These are phyloP conservation scores for Teratosphaeria viscida DNA, from an alignment of 2,329 filamentous ascomycete genomes.

Conservation along the genomic window DNA sequence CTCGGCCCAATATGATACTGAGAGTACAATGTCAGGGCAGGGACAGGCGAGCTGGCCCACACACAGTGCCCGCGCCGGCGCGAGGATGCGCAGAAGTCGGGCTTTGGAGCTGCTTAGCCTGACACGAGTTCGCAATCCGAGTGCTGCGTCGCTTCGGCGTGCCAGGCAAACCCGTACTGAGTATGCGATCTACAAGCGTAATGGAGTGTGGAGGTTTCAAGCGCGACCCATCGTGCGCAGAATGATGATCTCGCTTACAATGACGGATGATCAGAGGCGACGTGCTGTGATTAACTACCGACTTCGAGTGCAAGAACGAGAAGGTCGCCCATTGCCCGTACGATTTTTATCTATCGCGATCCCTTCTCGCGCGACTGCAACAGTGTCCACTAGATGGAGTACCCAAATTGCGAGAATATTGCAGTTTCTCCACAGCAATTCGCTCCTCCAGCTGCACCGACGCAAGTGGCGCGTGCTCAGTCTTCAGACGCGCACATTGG, in stretches of 20 bases:
- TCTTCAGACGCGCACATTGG: background rate
- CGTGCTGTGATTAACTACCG: background rate
- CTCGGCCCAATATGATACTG: background rate
- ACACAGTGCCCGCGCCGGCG: background rate
- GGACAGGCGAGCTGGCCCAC: background rate
- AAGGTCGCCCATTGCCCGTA: background rate
- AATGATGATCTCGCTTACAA: background rate
- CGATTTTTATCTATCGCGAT: background rate
- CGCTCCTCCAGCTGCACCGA: background rate
- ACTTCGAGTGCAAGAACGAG: background rate
- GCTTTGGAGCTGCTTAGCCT: background rate
- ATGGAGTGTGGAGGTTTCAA: background rate
- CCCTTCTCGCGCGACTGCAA: background rate
- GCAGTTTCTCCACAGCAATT: background rate
- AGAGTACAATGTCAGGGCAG: background rate
- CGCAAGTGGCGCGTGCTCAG: background rate
- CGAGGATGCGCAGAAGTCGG: background rate
- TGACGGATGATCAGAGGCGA: background rate
- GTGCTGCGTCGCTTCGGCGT: background rate
- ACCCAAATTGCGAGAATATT: background rate
- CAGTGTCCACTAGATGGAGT: background rate
- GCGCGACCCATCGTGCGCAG: background rate
- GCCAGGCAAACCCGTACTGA: background rate
- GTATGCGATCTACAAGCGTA: background rate
- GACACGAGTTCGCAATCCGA: background rate